These are phyloP conservation scores for Magnaporthiopsis rhizophila DNA, from an alignment of 2,329 filamentous ascomycete genomes.

Conservation along the genomic window DNA sequence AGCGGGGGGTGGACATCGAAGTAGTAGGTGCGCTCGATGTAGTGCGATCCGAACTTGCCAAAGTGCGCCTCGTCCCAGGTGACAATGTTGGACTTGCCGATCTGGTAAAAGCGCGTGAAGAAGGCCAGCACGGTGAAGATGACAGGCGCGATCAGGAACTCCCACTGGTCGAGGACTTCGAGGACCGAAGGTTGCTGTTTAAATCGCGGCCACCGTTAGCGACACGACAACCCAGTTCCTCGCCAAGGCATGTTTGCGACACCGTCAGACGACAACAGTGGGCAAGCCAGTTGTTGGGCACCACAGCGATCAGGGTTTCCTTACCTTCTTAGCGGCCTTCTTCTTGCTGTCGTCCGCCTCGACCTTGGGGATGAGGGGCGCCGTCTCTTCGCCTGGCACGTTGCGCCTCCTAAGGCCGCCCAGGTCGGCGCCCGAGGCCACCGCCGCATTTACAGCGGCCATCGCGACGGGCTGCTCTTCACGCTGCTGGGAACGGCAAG, in stretches of 20 bases:
- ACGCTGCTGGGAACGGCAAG: background rate
- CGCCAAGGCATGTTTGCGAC: background rate
- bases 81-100: constrained; percentile 58
- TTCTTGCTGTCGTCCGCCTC: constrained; percentile 55
- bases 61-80: constrained; percentile 68
- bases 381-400: constrained; percentile 31
- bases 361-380: constrained; percentile 25
- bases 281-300: background rate
- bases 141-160: constrained; percentile 53
- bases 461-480: constrained; percentile 24
- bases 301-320: background rate
- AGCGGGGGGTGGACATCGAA: constrained; percentile 83
- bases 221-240: constrained; percentile 10
- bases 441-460: constrained; percentile 45
- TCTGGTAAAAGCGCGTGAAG: constrained; percentile 63
- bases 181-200: constrained; percentile 47
- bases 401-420: constrained; percentile 50
- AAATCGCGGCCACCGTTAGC: constrained; percentile 15
- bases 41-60: constrained; percentile 97
- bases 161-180: constrained; percentile 55
- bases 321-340: constrained; percentile 42
- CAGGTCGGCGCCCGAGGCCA: constrained; percentile 53
- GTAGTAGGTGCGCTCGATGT: constrained; percentile 98
- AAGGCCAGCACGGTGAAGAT: constrained; percentile 54
- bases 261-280: background rate